A percentile compares a stretch with the other conserved stretches of the same genome.
Conservation (phyloP, 768 basidiomycete genomes). For the Macrocybe gigantea region DNA sequence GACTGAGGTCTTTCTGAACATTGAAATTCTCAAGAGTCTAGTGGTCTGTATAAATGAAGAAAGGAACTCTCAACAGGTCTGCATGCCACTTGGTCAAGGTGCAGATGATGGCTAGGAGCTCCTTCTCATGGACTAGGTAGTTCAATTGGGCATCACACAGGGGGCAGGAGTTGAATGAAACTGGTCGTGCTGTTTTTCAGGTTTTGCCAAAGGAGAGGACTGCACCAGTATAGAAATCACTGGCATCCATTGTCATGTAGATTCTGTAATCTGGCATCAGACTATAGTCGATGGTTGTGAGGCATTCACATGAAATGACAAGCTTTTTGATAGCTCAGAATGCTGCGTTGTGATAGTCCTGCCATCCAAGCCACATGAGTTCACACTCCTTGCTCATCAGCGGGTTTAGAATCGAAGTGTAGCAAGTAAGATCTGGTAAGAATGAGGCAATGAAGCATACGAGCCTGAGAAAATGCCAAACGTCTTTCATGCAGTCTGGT, state of each 20-base stretch:
- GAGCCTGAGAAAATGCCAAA: too few relatives aligned
- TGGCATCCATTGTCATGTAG: slow-evolving; percentile 21
- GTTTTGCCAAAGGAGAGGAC: slow-evolving; percentile 15
- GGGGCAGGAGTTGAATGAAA: slow-evolving; percentile 17
- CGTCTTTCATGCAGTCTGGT: too few relatives aligned
- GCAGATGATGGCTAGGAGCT: too few relatives aligned
- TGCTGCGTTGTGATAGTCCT: slow-evolving; percentile 6
- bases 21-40: too few relatives aligned
- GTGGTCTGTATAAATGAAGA: too few relatives aligned
- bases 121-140: too few relatives aligned
- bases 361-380: slow-evolving; percentile 7
- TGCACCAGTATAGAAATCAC: slow-evolving; percentile 14
- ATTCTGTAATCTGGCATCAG: slow-evolving; percentile 20
- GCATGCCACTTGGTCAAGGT: slow-evolving; percentile 15
- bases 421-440: slow-evolving; percentile 10
- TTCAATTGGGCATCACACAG: too few relatives aligned
- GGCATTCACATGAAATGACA: slow-evolving; percentile 15
- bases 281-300: too few relatives aligned
- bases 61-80: neutral
- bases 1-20: too few relatives aligned
- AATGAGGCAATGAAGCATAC: too few relatives aligned
- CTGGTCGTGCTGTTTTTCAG: slow-evolving; percentile 25
- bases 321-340: slow-evolving; percentile 19
- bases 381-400: slow-evolving; percentile 11
- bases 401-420: slow-evolving; percentile 10